These are phyloP conservation scores for Puccinia hordei DNA, from an alignment of 1,284 basidiomycete species.

Conservation along the genomic window DNA sequence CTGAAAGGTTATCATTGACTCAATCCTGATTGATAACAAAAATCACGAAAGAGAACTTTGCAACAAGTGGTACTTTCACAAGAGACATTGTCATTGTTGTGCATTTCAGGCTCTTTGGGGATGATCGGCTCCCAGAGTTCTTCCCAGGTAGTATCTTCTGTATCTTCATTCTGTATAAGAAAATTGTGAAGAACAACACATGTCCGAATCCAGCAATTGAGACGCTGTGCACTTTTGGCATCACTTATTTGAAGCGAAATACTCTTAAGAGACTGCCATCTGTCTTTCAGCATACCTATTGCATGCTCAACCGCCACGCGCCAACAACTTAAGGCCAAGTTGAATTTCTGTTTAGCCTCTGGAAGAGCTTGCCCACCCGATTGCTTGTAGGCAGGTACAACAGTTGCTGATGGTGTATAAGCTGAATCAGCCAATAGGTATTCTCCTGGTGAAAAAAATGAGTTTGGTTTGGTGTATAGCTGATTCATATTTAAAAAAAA, in stretches of 20 bases:
- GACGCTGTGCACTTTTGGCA: too few relatives aligned
- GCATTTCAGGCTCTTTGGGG: not conserved
- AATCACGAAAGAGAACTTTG: not conserved
- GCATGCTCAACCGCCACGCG: slow-evolving; percentile 22
- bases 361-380: not conserved
- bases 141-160: not conserved
- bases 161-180: not conserved
- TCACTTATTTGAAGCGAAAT: not conserved
- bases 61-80: not conserved
- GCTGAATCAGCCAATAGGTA: slow-evolving; percentile 29
- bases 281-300: slow-evolving; percentile 23
- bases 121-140: not conserved
- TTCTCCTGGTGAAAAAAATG: slow-evolving; percentile 1
- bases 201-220: not conserved
- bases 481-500: not conserved
- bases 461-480: not conserved
- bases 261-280: slow-evolving; percentile 16
- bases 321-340: not conserved
- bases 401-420: slow-evolving; percentile 3
- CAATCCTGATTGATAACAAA: too few relatives aligned
- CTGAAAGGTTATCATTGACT: too few relatives aligned
- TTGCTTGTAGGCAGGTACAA: slow-evolving; percentile 20
- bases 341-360: not conserved
- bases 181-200: slow-evolving; percentile 14
- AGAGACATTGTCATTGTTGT: not conserved